Evolutionary conservation across 345 rosid genomes (phyloP), one percentile per base, ranked within the genome.

Genomic region (Anacardium occidentale): DNA sequence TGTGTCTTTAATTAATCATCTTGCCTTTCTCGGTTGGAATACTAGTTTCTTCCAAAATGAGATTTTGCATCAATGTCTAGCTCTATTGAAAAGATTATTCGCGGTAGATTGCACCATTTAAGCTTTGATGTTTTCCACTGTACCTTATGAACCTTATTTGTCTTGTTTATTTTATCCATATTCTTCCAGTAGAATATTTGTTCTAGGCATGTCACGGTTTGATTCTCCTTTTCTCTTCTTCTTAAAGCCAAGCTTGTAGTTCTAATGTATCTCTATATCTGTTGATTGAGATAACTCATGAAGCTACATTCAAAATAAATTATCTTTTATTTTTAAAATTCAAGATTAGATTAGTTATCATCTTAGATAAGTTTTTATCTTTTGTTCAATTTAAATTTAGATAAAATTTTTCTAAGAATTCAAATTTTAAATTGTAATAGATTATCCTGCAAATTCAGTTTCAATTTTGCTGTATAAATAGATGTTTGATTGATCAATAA

Each of bases 141-240:
- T 50, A 52, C 52, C 10, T 54, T 32, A 21, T 13, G 62, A 24
- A 24, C 52, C 37, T 24, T 26, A 12, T 56, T 22, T n/a, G 25
- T 58, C 8, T 17, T 44, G 50, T 62, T 51, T 58, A 32, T 32
- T 14, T 14, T 47, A 14, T 56, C n/a, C 50, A n/a, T 42, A 48
- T 70, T 69, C 60, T 76, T 74, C 55, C 55, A 12, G 51, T 32
- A 26, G 20, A 64, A 80, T 94, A 67, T 90, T 94, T 78, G 88
- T 94, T 75, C 98, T 97, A 75, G 94, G 98, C 87, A 65, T 75
- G 74, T 55, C 37, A 59, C 42, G 42, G 32, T 75, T 54, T 40
- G 3, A 29, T 56, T 18, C 54, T 37, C 60, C 26, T 32, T 59
- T 29, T 29, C 3, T 29, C 32, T 29, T 29, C 12, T 34, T 37